Conservation (phyloP, 2,329 filamentous ascomycete genomes). For the Botrytis elliptica region DNA sequence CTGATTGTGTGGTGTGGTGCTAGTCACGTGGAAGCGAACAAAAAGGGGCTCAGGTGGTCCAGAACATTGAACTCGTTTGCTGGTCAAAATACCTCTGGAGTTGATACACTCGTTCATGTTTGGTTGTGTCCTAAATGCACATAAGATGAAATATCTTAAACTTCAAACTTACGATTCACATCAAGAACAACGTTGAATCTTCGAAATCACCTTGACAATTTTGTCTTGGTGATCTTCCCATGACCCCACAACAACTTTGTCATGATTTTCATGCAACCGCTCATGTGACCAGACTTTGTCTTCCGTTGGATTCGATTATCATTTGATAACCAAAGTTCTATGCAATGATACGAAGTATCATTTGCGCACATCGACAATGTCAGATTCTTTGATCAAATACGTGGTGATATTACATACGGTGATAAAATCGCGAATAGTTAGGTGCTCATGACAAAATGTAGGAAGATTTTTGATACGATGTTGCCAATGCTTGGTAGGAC, state of each 20-base stretch:
- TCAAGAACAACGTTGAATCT: no score
- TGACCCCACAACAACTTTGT: conserved; percentile 2
- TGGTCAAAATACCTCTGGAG: background rate
- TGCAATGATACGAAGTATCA: background rate
- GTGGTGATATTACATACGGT: background rate
- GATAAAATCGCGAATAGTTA: background rate
- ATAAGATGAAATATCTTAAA: background rate
- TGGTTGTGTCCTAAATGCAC: background rate
- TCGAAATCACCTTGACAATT: background rate
- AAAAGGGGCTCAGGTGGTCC: background rate
- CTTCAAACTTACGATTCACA: background rate
- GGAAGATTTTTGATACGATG: background rate
- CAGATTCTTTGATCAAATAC: background rate
- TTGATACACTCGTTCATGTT: background rate
- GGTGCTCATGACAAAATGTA: background rate
- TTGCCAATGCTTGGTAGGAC: background rate
- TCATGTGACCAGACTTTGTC: background rate
- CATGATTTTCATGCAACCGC: background rate
- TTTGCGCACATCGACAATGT: background rate
- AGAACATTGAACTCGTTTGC: background rate
- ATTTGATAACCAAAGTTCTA: background rate
- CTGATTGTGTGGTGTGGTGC: background rate
- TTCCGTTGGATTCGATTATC: background rate
- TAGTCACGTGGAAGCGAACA: background rate
- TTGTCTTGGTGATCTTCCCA: background rate